Conservation (phyloP, 2,329 filamentous ascomycete species). For the Calycina herbarum region DNA sequence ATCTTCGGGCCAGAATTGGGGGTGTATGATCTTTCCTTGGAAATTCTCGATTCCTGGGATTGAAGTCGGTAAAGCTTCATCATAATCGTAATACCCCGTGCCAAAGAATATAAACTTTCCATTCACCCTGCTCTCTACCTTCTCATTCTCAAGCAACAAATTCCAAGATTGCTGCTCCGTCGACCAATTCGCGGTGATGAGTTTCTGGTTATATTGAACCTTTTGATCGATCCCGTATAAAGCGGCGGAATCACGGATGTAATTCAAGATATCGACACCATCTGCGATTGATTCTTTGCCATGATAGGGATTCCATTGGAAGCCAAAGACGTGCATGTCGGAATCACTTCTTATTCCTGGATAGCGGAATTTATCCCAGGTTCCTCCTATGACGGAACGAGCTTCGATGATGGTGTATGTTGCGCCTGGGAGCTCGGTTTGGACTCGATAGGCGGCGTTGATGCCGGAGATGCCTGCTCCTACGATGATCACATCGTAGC, state of each 20-base stretch:
- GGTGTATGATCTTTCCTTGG: conserved; percentile 60
- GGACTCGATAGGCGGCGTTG: conserved; percentile 70
- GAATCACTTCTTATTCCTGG: conserved; percentile 68
- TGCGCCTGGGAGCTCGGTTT: conserved; percentile 52
- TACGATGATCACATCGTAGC: conserved; percentile 61
- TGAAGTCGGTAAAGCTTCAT: conserved; percentile 49
- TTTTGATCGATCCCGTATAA: conserved; percentile 52
- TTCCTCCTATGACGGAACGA: conserved; percentile 67
- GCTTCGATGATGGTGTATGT: conserved; percentile 72
- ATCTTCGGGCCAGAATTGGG: conserved; percentile 71
- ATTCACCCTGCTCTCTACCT: conserved; percentile 35
- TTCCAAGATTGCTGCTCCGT: conserved; percentile 55
- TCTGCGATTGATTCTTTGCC: conserved; percentile 51
- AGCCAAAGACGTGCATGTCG: conserved; percentile 63
- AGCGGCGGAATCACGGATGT: conserved; percentile 53
- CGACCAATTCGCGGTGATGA: conserved; percentile 55
- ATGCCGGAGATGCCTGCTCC: conserved; percentile 76
- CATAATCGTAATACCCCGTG: conserved; percentile 65
- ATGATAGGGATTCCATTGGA: conserved; percentile 69
- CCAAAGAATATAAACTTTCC: conserved; percentile 56
- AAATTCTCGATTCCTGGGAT: conserved; percentile 62
- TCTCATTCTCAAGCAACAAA: conserved; percentile 42
- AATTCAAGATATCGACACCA: conserved; percentile 52
- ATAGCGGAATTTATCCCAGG: conserved; percentile 77
- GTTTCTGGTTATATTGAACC: conserved; percentile 52